Base-by-base conservation (phyloP, 768 basidiomycete species). In the Lentinula sp. region DNA sequence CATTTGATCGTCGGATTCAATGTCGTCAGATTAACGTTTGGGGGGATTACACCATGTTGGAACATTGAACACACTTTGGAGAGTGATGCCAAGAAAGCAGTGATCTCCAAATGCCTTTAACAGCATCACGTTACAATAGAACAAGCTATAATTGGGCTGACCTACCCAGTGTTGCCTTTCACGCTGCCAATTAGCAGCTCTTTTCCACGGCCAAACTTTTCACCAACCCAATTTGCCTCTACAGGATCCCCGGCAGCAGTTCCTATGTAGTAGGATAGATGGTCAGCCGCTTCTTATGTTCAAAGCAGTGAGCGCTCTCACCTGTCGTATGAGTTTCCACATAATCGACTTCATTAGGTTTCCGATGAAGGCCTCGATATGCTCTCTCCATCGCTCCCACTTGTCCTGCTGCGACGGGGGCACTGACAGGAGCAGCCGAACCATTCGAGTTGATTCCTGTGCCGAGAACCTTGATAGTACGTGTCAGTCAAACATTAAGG, bases 261-360 rank as follows among this genome's bases (percentile, higher is more conserved):
- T 1, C 73, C 72, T 70, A 54, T 21, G 21, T 21, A 54, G 15
- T 52, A 10, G 7, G 16, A 9, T 18, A n/a, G 43, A 6, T 10
- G 34, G 40, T 49, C 42, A n/a, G 53, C 23, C 28, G 5, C 1
- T 32, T 50, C 9, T 4, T 50, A 46, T 15, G 46, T 9, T 34
- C 5, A 8, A 46, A 3, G 23, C 9, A 8, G 23, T 28, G 28
- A 28, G 28, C 16, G n/a, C 51, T 57, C 65, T 37, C 54, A 69
- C 78, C 80, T 16, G 82, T 82, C 16, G 77, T 79, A 61, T 84
- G 82, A 11, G 79, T 62, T 64, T 83, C 82, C 0, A 83, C 71
- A 63, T 72, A 83, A 61, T 81, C 80, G 2, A 78, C 77, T 23
- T 82, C 78, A 1, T 54, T 60, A 2, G 78, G 77, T 10, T 55